Evolutionary conservation across 805 yeast species (phyloP), one percentile per base, ranked within the genome.

Genomic region (Metschnikowia cerradonensis): DNA sequence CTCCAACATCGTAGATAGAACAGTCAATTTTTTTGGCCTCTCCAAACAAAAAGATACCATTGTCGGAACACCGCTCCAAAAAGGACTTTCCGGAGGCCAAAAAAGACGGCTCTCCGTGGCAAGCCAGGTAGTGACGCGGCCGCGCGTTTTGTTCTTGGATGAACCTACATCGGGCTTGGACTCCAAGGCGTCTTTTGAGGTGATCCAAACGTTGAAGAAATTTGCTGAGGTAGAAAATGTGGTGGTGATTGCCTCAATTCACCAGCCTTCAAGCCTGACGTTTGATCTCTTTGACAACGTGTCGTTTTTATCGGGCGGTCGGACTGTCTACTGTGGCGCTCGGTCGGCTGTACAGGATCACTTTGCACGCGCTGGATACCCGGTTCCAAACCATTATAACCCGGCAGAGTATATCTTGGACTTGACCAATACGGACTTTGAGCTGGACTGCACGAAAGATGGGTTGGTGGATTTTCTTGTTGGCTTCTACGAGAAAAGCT

Each of bases 81-180:
- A 75, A 7, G 89, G 87, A n/a, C 68, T 89, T 4, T 85, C 92
- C 3, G 96, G 96, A 11, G 96, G 96, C 36, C 96, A 89, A 61
- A 84, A 83, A 61, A 66, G 96, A 60, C 67, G 96, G 52, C 75
- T 87, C 5, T 84, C 91, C 41, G 79, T 89, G 37, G 96, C 89
- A 0, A 79, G 88, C 20, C 96, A 89, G 64, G 70, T 89, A 60
- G 72, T 89, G 41, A 79, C 87, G 3, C 85, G 83, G 55, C 96
- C 96, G 0, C 80, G 89, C 0, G 70, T 89, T 0, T 66, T 89
- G 54, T 88, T 88, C 60, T 67, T 89, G 41, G 96, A 89, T 64
- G 96, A 89, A 58, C 96, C 96, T 3, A 89, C 96, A 0, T 88
- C 96, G 0, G 96, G 96, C 0, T 67, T 89, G 34, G 96, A 89